A percentile compares a stretch with the other conserved stretches of the same genome.
These are phyloP conservation scores for Panicum hallii DNA, from an alignment of 202 grass and related monocot species.

Conservation along the genomic window DNA sequence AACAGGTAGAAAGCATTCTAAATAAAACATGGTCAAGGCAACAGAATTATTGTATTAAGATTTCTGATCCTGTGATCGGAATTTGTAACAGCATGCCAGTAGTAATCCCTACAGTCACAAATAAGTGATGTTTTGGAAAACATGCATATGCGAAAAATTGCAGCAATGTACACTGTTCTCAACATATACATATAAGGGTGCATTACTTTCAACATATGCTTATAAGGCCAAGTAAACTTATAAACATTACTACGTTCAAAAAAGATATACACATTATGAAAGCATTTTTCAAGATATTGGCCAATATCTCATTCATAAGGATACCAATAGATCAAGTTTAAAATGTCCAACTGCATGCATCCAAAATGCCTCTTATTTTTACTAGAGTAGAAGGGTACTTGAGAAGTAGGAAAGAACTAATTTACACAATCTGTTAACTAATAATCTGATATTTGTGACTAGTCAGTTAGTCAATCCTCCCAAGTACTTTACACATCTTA, in stretches of 20 bases:
- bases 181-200: neutral
- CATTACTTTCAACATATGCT: neutral
- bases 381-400: slow-evolving; percentile 3
- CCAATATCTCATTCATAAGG: neutral
- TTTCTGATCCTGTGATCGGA: neutral
- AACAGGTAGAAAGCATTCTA: neutral
- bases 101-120: neutral
- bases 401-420: neutral
- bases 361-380: neutral
- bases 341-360: neutral
- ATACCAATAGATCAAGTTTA: neutral
- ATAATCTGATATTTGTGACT: neutral
- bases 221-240: neutral
- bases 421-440: neutral
- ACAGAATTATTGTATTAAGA: slow-evolving; percentile 7
- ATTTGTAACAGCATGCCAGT: neutral
- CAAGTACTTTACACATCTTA: slow-evolving; percentile 16
- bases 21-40: neutral
- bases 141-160: neutral
- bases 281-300: neutral
- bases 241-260: neutral
- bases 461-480: neutral
- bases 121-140: neutral
- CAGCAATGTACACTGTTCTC: neutral
- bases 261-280: neutral